These are phyloP conservation scores for Fusarium nygamai DNA, from an alignment of 2,329 filamentous ascomycete species.

Conservation along the genomic window DNA sequence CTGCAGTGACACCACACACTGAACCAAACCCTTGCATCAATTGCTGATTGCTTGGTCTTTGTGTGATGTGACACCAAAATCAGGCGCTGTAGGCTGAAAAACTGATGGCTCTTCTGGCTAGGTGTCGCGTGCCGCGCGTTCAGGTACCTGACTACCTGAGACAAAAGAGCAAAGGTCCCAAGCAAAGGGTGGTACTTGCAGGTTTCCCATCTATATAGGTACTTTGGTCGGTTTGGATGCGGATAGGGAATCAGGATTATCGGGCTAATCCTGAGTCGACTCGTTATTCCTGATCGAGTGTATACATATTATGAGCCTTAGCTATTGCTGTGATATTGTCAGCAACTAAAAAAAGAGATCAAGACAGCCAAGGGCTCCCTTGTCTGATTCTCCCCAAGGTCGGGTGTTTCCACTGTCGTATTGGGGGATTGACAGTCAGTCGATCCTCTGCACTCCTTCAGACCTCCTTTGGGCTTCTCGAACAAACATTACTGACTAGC, in stretches of 20 bases:
- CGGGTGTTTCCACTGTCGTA: slow-evolving; percentile 26
- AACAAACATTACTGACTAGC: not conserved
- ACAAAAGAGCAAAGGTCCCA: not conserved
- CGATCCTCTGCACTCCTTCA: slow-evolving; percentile 16
- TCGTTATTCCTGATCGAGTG: not conserved
- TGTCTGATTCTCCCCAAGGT: not conserved
- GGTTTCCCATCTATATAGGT: not conserved
- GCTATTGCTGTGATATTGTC: not conserved
- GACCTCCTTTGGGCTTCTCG: slow-evolving; percentile 5
- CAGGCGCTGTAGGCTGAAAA: not conserved
- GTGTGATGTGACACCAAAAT: not conserved
- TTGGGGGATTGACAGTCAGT: slow-evolving; percentile 9
- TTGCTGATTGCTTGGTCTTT: not conserved
- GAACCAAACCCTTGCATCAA: not conserved
- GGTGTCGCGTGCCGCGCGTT: slow-evolving; percentile 36
- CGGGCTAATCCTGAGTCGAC: not conserved
- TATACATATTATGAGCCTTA: not conserved
- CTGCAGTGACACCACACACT: not conserved
- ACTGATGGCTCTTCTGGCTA: slow-evolving; percentile 2
- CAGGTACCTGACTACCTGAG: slow-evolving; percentile 24
- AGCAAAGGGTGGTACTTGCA: not conserved
- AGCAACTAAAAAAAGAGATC: not conserved
- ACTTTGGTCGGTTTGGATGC: not conserved
- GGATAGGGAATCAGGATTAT: not conserved
- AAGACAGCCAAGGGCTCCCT: slow-evolving; percentile 1